These are phyloP conservation scores for Euphorbia tirucalli DNA, from an alignment of 345 rosid species.

Conservation along the genomic window DNA sequence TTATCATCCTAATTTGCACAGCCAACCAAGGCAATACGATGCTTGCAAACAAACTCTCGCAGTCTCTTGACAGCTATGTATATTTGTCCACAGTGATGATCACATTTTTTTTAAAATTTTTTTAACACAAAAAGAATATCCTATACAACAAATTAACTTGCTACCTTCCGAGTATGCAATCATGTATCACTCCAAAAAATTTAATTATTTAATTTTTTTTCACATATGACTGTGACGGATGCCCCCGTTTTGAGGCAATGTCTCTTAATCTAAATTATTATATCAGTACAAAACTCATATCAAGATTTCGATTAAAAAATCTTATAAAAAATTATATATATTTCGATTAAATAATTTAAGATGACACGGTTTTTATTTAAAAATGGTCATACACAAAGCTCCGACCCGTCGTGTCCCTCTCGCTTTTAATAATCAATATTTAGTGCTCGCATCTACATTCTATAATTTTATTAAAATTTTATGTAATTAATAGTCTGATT, in stretches of 20 bases:
- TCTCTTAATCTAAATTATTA: not conserved
- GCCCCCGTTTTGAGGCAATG: not conserved
- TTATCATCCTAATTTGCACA: no score
- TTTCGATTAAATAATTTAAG: not conserved
- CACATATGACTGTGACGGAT: not conserved
- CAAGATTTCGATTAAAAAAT: not conserved
- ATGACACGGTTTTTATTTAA: not conserved
- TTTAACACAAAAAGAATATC: not conserved
- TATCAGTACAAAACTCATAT: not conserved
- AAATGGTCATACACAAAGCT: not conserved
- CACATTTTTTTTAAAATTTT: not conserved
- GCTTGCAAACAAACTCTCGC: conserved; percentile 16
- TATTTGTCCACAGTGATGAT: conserved; percentile 25
- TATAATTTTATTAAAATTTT: no score
- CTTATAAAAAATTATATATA: no score
- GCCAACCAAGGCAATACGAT: conserved; percentile 13
- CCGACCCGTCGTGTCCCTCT: no score
- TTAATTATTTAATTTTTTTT: not conserved
- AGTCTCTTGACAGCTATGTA: conserved; percentile 39
- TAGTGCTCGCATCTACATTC: not conserved
- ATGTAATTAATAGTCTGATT: no score
- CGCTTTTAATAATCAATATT: not conserved
- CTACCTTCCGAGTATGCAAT: not conserved
- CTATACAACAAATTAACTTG: not conserved
- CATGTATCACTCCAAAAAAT: not conserved